Conservation (phyloP, 2,329 filamentous ascomycete genomes). For the Aspergillus hortae region DNA sequence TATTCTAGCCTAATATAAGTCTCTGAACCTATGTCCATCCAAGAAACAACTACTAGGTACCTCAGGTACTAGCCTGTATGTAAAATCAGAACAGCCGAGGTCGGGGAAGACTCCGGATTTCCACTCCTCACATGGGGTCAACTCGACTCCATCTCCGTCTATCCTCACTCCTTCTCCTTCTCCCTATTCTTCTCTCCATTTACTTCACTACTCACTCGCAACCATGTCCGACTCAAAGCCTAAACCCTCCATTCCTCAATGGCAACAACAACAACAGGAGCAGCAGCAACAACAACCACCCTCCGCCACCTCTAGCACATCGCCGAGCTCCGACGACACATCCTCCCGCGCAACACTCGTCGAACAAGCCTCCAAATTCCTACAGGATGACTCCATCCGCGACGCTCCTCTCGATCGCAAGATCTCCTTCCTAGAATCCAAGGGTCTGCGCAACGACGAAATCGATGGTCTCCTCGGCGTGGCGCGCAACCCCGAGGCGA, state of each 20-base stretch:
- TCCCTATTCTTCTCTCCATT: neutral
- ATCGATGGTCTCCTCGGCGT: slow-evolving; percentile 63
- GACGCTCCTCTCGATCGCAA: slow-evolving; percentile 69
- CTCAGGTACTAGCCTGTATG: neutral
- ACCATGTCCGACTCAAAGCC: slow-evolving; percentile 32
- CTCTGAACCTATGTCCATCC: too few relatives aligned
- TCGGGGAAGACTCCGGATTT: slow-evolving; percentile 1
- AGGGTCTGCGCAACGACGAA: slow-evolving; percentile 65
- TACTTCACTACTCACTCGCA: neutral
- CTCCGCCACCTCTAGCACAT: slow-evolving; percentile 17
- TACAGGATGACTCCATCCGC: slow-evolving; percentile 70
- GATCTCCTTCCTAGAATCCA: slow-evolving; percentile 69
- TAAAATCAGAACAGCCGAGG: slow-evolving; percentile 18
- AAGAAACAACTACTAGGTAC: too few relatives aligned
- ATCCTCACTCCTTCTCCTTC: slow-evolving; percentile 6
- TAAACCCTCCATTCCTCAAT: slow-evolving; percentile 38
- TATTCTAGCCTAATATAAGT: too few relatives aligned
- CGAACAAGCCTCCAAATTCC: slow-evolving; percentile 70
- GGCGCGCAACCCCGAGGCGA: slow-evolving; percentile 30
- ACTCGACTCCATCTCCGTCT: slow-evolving; percentile 9
- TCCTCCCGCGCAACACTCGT: slow-evolving; percentile 40
- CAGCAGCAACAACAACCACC: slow-evolving; percentile 19
- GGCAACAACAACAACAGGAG: slow-evolving; percentile 27
- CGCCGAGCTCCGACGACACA: slow-evolving; percentile 24
- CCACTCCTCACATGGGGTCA: neutral